Evolutionary conservation across 2,329 filamentous ascomycete species (phyloP).

Genomic region (Fusarium sp.): DNA sequence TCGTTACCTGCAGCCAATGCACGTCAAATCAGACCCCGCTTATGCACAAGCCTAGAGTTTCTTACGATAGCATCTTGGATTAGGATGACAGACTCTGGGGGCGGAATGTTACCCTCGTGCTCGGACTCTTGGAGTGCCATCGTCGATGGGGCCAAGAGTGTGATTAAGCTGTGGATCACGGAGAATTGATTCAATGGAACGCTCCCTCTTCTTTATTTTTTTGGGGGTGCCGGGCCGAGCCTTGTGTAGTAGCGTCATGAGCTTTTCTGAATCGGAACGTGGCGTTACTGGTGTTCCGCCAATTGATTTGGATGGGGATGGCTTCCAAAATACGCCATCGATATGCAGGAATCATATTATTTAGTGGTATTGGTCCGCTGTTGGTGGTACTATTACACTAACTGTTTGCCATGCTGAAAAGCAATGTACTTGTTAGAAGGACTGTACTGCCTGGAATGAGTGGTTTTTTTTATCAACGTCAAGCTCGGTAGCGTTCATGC

Average conservation of each 20-base stretch:
- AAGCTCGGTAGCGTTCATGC: not conserved
- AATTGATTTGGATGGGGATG: not conserved
- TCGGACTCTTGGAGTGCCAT: not conserved
- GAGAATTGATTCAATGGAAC: not conserved
- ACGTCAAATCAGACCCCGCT: not conserved
- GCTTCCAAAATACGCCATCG: not conserved
- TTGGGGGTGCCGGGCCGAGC: not conserved
- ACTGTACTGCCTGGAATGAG: not conserved
- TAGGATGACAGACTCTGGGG: not conserved
- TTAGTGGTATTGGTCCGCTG: not conserved
- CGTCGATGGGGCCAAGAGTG: not conserved
- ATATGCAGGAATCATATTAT: not conserved
- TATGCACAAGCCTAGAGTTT: not conserved
- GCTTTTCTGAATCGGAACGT: not conserved
- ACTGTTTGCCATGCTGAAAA: accelerated
- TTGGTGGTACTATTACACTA: accelerated
- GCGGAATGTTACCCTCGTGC: not conserved
- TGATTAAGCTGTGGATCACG: not conserved
- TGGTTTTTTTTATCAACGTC: not conserved
- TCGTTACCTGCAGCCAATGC: not conserved
- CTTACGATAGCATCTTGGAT: not conserved
- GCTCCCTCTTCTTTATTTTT: not conserved
- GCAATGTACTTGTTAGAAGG: not conserved
- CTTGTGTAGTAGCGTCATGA: not conserved
- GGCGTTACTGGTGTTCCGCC: not conserved